Base-by-base conservation (phyloP, 2,329 filamentous ascomycete species). In the Fusarium begoniae region DNA sequence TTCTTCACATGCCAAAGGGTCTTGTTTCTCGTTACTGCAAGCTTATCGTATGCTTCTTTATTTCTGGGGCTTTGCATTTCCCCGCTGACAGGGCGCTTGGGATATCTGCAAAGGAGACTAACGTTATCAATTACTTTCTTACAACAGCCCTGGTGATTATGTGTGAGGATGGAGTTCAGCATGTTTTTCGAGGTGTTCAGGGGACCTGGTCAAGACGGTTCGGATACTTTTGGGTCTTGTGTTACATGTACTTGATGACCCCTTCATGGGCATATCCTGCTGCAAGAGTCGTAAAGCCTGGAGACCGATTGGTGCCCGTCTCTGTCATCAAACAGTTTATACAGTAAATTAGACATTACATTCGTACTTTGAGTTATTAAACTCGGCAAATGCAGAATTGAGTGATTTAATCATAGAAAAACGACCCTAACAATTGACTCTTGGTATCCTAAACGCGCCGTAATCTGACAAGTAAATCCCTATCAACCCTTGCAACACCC, bases 401-500 rank as follows among this genome's bases (percentile, higher is more conserved):
- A 18, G 20, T 8, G 3, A 50, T 14, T 15, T 43, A 4, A 30
- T 30, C 17, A 13, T 12, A 8, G 15, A n/a, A 54, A 20, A 51
- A 1, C 3, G 22, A 38, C 9, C 13, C n/a, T 22, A 26, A 1
- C 2, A 38, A 54, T 26, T 26, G 24, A n/a, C 14, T 22, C 20
- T 9, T 38, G 51, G 51, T 54, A 54, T 54, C 35, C 35, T 54
- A 54, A 38, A 55, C 18, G 8, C 73, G 66, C 57, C 51, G 58
- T 65, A 77, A 51, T 30, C 56, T 71, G 11, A 77, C 75, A n/a
- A 64, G 30, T 20, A 76, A 59, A 40, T 77, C 75, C 20, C 74
- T 74, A 57, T 77, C 75, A 28, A 77, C 63, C 48, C 75, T 60
- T 24, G 73, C 75, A 47, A 75, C 75, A n/a, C 75, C 75, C 44